Evolutionary conservation across 179 eudicot species (phyloP).

Genomic region (Actinidia chinensis): DNA sequence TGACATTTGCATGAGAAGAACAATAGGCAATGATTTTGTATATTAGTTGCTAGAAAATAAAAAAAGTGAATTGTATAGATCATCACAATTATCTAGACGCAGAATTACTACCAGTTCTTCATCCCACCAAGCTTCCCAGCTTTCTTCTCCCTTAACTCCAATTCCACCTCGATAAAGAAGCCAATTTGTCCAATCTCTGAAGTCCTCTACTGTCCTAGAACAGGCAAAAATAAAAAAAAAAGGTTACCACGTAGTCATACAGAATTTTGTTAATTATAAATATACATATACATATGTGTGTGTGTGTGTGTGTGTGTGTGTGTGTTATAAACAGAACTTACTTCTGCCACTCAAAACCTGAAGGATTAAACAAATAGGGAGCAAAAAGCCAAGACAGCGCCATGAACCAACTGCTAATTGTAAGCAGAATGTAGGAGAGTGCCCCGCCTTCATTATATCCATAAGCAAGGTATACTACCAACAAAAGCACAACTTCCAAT

Average conservation of each 20-base stretch:
- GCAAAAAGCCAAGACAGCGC: conserved; percentile 96
- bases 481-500: conserved; percentile 80
- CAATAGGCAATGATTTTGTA: background rate
- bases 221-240: background rate
- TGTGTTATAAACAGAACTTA: conserved; percentile 34
- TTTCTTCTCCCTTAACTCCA: conserved; percentile 95
- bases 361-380: conserved; percentile 93
- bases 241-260: background rate
- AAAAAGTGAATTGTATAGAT: background rate
- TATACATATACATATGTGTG: background rate
- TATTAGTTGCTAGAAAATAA: background rate
- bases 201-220: conserved; percentile 86
- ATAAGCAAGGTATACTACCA: conserved; percentile 79
- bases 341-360: conserved; percentile 99
- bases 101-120: conserved; percentile 74
- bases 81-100: conserved; percentile 2
- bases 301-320: background rate
- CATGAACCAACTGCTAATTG: conserved; percentile 95
- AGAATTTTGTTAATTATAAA: background rate
- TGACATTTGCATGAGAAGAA: background rate
- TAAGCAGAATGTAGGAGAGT: conserved; percentile 74
- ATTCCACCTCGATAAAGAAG: conserved; percentile 97
- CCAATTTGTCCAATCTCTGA: conserved; percentile 99
- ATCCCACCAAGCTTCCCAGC: conserved; percentile 99
- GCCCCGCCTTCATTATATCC: conserved; percentile 73